Evolutionary conservation across 2,329 filamentous ascomycete species (phyloP).

Genomic region (Penicillium verrucosum): DNA sequence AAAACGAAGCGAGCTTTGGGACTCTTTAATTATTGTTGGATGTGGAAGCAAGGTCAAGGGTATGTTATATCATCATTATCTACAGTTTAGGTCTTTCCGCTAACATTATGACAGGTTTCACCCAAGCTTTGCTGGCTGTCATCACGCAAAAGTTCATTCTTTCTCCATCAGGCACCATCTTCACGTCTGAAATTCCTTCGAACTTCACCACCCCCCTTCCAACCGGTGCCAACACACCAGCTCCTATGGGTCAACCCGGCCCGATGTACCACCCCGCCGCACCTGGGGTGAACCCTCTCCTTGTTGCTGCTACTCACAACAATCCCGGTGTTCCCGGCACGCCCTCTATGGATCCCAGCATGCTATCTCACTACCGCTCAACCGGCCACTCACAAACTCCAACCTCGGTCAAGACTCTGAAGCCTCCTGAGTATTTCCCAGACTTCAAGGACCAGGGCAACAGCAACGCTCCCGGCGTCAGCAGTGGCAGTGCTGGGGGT

Average conservation of each 20-base stretch:
- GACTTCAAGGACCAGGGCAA: constrained; percentile 77
- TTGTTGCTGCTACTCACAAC: constrained; percentile 76
- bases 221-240: constrained; percentile 83
- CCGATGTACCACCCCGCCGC: constrained; percentile 56
- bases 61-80: constrained; percentile 25
- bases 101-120: constrained; percentile 62
- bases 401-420: constrained; percentile 74
- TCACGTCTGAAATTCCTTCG: constrained; percentile 93
- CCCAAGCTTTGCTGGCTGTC: constrained; percentile 78
- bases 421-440: constrained; percentile 77
- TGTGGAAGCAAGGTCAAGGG: constrained; percentile 70
- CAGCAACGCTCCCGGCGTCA: constrained; percentile 33
- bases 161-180: constrained; percentile 91
- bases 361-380: constrained; percentile 51
- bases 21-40: constrained; percentile 84
- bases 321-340: constrained; percentile 40
- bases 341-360: constrained; percentile 33
- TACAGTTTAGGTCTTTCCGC: not conserved
- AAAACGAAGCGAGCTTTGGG: constrained; percentile 85
- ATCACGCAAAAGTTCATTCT: constrained; percentile 81
- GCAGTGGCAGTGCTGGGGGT: constrained; percentile 32
- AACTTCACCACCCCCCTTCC: constrained; percentile 87
- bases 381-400: constrained; percentile 71
- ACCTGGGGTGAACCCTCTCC: constrained; percentile 76
- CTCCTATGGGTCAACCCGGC: constrained; percentile 42